A percentile compares a stretch with the other conserved stretches of the same genome.
These are phyloP conservation scores for Cucurbita ficifolia DNA, from an alignment of 306 rosid species.

Conservation along the genomic window DNA sequence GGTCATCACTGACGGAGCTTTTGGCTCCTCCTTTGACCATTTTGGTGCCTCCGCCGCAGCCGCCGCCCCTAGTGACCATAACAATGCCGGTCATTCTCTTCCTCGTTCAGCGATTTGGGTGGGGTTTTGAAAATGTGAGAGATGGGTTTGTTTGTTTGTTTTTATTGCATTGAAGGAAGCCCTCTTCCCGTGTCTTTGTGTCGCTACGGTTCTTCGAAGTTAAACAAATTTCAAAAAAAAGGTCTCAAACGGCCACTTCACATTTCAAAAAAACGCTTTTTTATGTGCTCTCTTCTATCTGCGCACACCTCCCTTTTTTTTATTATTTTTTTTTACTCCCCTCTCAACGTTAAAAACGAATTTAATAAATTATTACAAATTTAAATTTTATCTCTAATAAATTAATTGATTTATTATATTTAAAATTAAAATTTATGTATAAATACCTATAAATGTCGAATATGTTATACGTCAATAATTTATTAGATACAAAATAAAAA, in stretches of 20 bases:
- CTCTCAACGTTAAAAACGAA: no score
- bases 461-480: no score
- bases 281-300: not conserved
- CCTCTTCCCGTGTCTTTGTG: no score
- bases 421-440: no score
- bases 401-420: no score
- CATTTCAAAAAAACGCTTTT: constrained; percentile 28
- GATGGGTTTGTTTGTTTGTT: not conserved
- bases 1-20: constrained; percentile 30
- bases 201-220: constrained; percentile 5
- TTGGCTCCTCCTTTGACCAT: constrained; percentile 7
- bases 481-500: no score
- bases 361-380: no score
- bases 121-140: no score
- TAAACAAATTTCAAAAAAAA: constrained; percentile 5
- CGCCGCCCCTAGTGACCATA: constrained; percentile 56
- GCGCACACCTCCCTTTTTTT: not conserved
- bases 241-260: constrained; percentile 56
- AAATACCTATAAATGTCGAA: no score
- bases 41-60: constrained; percentile 37
- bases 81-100: constrained; percentile 57
- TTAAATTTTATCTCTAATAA: no score
- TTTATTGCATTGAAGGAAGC: constrained; percentile 29
- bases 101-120: no score
- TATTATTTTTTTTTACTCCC: no score